A percentile compares a stretch with the other conserved stretches of the same genome.
These are phyloP conservation scores for Combretum micranthum DNA, from an alignment of 345 rosid species.

Conservation along the genomic window DNA sequence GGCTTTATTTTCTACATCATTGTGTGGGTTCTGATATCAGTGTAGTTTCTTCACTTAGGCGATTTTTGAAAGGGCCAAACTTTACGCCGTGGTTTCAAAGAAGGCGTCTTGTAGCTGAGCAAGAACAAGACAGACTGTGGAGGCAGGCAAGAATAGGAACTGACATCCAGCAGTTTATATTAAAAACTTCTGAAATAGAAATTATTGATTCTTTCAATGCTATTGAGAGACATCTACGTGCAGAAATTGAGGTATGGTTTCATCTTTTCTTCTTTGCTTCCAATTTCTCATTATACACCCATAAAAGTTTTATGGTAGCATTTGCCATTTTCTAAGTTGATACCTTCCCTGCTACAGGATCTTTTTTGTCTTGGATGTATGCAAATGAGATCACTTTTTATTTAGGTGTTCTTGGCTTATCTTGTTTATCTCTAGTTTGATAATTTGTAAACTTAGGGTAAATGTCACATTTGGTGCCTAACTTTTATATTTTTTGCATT, in stretches of 20 bases:
- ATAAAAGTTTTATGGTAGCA: too few relatives aligned
- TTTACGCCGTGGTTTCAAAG: conserved; percentile 94
- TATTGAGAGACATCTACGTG: conserved; percentile 66
- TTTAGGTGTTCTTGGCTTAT: too few relatives aligned
- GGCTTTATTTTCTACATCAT: neutral
- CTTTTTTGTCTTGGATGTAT: too few relatives aligned
- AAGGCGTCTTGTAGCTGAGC: conserved; percentile 68
- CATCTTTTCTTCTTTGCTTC: neutral
- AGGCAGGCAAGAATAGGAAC: conserved; percentile 77
- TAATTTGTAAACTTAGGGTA: too few relatives aligned
- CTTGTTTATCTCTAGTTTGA: too few relatives aligned
- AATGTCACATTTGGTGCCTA: too few relatives aligned
- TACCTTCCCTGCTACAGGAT: too few relatives aligned
- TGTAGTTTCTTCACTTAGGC: conserved; percentile 39
- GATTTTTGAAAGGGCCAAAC: conserved; percentile 84
- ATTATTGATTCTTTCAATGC: conserved; percentile 85
- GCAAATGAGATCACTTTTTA: too few relatives aligned
- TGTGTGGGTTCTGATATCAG: neutral
- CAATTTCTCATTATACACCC: neutral
- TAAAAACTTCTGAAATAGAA: conserved; percentile 80
- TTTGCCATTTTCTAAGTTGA: too few relatives aligned
- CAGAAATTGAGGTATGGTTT: conserved; percentile 53
- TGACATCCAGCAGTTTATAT: conserved; percentile 54
- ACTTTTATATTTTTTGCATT: too few relatives aligned
- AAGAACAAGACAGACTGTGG: conserved; percentile 86